A percentile compares a stretch with the other conserved stretches of the same genome.
Conservation (phyloP, 1,284 basidiomycete genomes). For the Sanghuangporus sanghuang region DNA sequence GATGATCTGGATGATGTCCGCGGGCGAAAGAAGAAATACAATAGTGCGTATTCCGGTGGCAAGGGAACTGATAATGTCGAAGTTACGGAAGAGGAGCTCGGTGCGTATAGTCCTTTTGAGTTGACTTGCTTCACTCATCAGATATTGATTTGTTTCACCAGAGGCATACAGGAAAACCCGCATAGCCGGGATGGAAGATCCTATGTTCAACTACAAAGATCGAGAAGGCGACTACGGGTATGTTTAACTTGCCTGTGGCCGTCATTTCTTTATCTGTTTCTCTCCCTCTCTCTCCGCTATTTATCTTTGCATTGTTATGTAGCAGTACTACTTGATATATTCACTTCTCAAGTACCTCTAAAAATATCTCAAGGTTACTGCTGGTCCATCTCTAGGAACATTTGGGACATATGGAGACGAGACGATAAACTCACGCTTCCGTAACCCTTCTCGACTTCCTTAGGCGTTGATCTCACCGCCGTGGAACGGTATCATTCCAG, state of each 20-base stretch:
- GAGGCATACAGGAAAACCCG: constrained; percentile 82
- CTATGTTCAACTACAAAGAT: constrained; percentile 85
- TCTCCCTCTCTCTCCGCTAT: background rate
- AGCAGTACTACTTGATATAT: background rate
- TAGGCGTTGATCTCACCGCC: background rate
- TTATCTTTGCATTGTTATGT: background rate
- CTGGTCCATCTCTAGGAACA: background rate
- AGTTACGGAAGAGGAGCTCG: constrained; percentile 90
- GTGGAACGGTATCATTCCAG: background rate
- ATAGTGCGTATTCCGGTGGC: constrained; percentile 36
- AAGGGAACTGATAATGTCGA: constrained; percentile 46
- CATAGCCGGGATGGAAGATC: constrained; percentile 62
- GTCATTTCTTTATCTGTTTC: background rate
- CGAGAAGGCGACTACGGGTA: constrained; percentile 25
- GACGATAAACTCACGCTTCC: background rate
- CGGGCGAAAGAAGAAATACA: constrained; percentile 52
- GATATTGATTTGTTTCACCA: constrained; percentile 29
- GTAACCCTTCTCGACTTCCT: background rate
- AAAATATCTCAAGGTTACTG: background rate
- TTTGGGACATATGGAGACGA: background rate
- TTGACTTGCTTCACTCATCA: constrained; percentile 4
- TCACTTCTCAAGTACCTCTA: background rate
- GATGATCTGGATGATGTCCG: constrained; percentile 52
- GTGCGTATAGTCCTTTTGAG: constrained; percentile 40
- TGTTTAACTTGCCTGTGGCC: background rate